Evolutionary conservation across 495 filamentous ascomycete species (phyloP).

Genomic region (Penicillium tannophilum): DNA sequence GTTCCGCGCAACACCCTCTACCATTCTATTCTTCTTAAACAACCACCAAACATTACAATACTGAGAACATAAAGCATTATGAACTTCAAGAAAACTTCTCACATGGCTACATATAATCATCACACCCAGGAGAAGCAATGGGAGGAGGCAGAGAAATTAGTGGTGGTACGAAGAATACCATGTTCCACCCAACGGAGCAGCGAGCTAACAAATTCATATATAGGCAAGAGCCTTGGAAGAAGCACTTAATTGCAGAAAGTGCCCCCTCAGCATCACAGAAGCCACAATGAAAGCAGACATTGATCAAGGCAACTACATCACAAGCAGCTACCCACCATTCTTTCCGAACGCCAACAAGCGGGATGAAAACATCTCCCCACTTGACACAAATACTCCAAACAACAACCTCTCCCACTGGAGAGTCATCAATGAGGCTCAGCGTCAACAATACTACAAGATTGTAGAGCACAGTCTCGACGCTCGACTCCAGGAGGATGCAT

Average conservation of each 20-base stretch:
- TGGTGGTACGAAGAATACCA: conserved; percentile 9
- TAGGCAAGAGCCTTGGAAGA: conserved; percentile 29
- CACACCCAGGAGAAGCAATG: conserved; percentile 8
- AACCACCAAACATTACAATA: background rate
- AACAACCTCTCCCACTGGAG: conserved; percentile 20
- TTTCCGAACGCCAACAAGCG: conserved; percentile 17
- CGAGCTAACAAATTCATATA: background rate
- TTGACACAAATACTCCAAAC: conserved; percentile 6
- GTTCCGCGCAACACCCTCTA: background rate
- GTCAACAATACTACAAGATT: conserved; percentile 22
- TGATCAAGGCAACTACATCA: conserved; percentile 20
- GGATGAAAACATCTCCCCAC: conserved; percentile 22
- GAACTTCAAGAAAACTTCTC: background rate
- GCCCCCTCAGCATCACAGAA: conserved; percentile 22
- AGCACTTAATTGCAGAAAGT: conserved; percentile 35
- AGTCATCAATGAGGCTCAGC: conserved; percentile 23
- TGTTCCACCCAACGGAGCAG: background rate
- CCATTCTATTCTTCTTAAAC: background rate
- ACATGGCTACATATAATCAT: too few species aligned
- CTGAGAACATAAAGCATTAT: background rate
- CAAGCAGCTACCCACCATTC: conserved; percentile 30
- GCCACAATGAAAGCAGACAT: conserved; percentile 30
- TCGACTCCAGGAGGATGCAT: conserved; percentile 2
- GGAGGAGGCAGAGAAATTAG: conserved; percentile 3
- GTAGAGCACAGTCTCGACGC: conserved; percentile 17